A percentile compares a stretch with the other conserved stretches of the same genome.
Conservation (phyloP, 495 filamentous ascomycete genomes). For the Talaromyces borbonicus region DNA sequence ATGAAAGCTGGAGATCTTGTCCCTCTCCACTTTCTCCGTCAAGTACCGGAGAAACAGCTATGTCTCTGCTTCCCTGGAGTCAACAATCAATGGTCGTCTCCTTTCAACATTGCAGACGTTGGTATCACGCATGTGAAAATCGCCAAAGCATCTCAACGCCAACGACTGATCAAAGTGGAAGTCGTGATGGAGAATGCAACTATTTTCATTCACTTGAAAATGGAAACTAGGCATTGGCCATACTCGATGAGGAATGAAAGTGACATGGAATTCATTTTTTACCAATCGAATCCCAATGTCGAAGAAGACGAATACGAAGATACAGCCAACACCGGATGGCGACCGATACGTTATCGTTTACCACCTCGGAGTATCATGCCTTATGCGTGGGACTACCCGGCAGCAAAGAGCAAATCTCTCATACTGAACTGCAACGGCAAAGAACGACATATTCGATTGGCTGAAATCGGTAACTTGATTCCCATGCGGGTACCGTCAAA, state of each 20-base stretch:
- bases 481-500: slow-evolving; percentile 64
- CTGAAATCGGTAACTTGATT: slow-evolving; percentile 90
- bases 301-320: slow-evolving; percentile 82
- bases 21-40: slow-evolving; percentile 79
- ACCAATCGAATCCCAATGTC: slow-evolving; percentile 67
- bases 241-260: slow-evolving; percentile 98
- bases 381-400: slow-evolving; percentile 98
- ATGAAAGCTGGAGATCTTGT: slow-evolving; percentile 66
- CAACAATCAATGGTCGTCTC: slow-evolving; percentile 96
- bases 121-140: slow-evolving; percentile 90
- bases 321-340: slow-evolving; percentile 66
- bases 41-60: slow-evolving; percentile 71
- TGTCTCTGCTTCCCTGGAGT: slow-evolving; percentile 89
- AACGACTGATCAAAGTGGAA: slow-evolving; percentile 79
- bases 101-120: slow-evolving; percentile 91
- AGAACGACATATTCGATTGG: slow-evolving; percentile 82
- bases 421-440: slow-evolving; percentile 69
- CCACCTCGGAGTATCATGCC: slow-evolving; percentile 97
- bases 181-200: slow-evolving; percentile 85
- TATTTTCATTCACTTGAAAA: slow-evolving; percentile 81
- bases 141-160: slow-evolving; percentile 77
- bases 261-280: slow-evolving; percentile 91
- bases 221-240: slow-evolving; percentile 91
- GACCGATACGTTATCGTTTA: slow-evolving; percentile 84
- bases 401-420: slow-evolving; percentile 90